Evolutionary conservation across 768 basidiomycete species (phyloP), one percentile per base, ranked within the genome.

Genomic region (Amyloporia xantha): DNA sequence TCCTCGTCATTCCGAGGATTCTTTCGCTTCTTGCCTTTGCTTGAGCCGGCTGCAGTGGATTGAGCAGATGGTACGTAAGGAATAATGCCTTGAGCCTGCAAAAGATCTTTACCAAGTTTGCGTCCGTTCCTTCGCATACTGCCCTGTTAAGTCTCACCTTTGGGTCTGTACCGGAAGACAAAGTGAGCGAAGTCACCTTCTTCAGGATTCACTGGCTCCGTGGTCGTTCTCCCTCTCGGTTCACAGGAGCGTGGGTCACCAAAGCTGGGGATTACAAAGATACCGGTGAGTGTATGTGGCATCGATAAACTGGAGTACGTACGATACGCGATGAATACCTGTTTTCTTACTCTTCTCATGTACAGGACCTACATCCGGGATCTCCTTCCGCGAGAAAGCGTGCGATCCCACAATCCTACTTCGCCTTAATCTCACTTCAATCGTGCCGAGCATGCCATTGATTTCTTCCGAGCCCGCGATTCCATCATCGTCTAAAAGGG

Each of bases 61-160:
- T n/a, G n/a, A n/a, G n/a, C n/a, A n/a, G n/a, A n/a, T n/a, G n/a
- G n/a, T n/a, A n/a, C n/a, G n/a, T n/a, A n/a, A n/a, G n/a, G n/a
- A n/a, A n/a, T n/a, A n/a, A n/a, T n/a, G n/a, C 41, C 52, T 26
- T 57, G 52, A 4, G 55, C 55, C 26, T 52, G 55, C 20, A 57
- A 41, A 25, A 54, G 23, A 24, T 48, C 54, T 55, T 3, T n/a
- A n/a, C n/a, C n/a, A n/a, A n/a, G n/a, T n/a, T n/a, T n/a, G n/a
- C n/a, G n/a, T n/a, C n/a, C n/a, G n/a, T n/a, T n/a, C n/a, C n/a
- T n/a, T n/a, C n/a, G n/a, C n/a, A n/a, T n/a, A n/a, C n/a, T n/a
- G n/a, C n/a, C n/a, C n/a, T n/a, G n/a, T n/a, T n/a, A 23, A 13
- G 2, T n/a, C 54, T 12, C 17, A 55, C 54, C 54, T 33, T 27